Base-by-base conservation (phyloP, 2,329 filamentous ascomycete species). In the Ophiosphaerella narmari region DNA sequence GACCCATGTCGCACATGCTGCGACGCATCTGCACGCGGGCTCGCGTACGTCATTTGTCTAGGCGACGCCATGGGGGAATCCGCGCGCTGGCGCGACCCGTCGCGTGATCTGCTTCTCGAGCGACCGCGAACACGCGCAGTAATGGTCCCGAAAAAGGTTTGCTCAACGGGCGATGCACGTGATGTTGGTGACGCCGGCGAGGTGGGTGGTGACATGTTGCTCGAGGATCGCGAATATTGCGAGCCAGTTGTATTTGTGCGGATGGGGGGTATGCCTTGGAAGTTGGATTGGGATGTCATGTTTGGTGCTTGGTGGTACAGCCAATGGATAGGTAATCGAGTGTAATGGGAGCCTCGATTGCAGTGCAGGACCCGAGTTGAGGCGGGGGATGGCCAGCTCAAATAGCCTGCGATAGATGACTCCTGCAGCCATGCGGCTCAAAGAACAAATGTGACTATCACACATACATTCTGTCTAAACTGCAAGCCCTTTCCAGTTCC, bases 91-190 rank as follows among this genome's bases (percentile, higher is more conserved):
- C 65, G 64, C 32, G 58, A 50, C 7, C 51, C 57, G 24, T 48
- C 48, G 13, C 67, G 66, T 7, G 68, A 70, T 7, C 66, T 65
- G 42, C 68, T 72, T 41, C 66, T 60, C 35, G 71, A 73, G 29
- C 70, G 66, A 14, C 67, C 67, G 23, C 63, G 60, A 23, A 74
- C 63, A 37, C 65, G 62, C 18, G 65, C 59, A 38, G 64, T 63
- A 54, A 74, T 70, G 44, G 69, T 66, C 23, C 66, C 65, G 48
- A 74, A 73, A 59, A 74, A 74, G 1, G 62, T 63, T 24, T 63
- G 57, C 40, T 72, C 66, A 26, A 62, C 59, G 8, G 67, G 65
- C 7, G 64, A 69, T 13, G 62, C 43, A 43, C 52, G 58, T 13
- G 62, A 60, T n/a, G 56, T 61, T 11, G 63, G 65, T 18, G 63